A percentile compares a stretch with the other conserved stretches of the same genome.
Conservation (phyloP, 2,329 filamentous ascomycete genomes). For the Exophiala calicioides region DNA sequence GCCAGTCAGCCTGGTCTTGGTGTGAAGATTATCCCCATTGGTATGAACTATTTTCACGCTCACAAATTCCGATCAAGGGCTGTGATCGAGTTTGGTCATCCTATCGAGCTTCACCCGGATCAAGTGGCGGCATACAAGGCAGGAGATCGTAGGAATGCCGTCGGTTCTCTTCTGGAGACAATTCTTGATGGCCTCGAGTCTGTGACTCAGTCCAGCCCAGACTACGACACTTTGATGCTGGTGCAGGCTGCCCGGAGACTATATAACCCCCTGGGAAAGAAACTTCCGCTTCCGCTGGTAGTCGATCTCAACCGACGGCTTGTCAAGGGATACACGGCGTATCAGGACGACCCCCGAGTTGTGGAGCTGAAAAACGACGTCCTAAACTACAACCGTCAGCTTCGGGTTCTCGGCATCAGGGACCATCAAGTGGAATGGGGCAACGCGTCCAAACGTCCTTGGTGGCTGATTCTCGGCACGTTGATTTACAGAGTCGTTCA, state of each 20-base stretch:
- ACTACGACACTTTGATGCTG: slow-evolving; percentile 93
- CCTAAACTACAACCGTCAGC: slow-evolving; percentile 80
- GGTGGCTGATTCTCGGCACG: slow-evolving; percentile 71
- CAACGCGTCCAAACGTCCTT: slow-evolving; percentile 68
- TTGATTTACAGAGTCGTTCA: slow-evolving; percentile 80
- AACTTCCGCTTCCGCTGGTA: slow-evolving; percentile 85
- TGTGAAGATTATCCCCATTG: slow-evolving; percentile 91
- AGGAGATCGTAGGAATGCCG: slow-evolving; percentile 81
- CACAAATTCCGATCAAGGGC: slow-evolving; percentile 97
- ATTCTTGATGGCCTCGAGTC: slow-evolving; percentile 82
- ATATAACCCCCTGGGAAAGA: slow-evolving; percentile 93
- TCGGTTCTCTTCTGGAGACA: slow-evolving; percentile 79
- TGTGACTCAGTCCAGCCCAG: slow-evolving; percentile 87
- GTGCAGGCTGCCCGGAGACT: slow-evolving; percentile 91
- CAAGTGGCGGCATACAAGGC: slow-evolving; percentile 82
- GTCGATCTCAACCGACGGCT: slow-evolving; percentile 92
- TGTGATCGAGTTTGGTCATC: slow-evolving; percentile 90
- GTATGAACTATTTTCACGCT: slow-evolving; percentile 99
- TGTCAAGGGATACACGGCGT: slow-evolving; percentile 86
- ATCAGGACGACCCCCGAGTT: slow-evolving; percentile 87
- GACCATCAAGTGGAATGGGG: slow-evolving; percentile 91
- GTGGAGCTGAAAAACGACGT: slow-evolving; percentile 73
- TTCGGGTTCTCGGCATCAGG: slow-evolving; percentile 81
- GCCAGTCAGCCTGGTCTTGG: slow-evolving; percentile 83
- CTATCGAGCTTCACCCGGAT: slow-evolving; percentile 79